phyloP scores from a whole-genome alignment of 2,329 filamentous ascomycete genomes.

The Sporothrix variecibatus region DNA sequence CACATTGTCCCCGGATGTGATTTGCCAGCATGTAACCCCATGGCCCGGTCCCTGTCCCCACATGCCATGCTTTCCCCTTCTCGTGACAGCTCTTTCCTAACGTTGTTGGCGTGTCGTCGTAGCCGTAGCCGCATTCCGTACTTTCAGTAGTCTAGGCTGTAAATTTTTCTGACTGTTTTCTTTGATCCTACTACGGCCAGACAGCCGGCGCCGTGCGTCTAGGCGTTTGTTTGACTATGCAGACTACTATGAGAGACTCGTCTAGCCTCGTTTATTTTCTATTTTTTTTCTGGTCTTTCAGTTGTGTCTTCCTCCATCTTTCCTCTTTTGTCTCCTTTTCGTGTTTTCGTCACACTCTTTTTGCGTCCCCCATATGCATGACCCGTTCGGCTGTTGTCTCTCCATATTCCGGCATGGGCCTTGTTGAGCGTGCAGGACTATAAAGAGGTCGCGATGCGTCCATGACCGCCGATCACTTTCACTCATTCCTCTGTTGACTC shows the following conservation, averaged over 20 bases:
- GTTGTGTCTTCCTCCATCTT: not conserved
- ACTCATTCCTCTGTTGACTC: conserved; percentile 49
- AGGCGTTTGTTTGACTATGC: not conserved
- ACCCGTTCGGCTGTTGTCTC: not conserved
- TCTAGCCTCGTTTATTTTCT: conserved; percentile 1
- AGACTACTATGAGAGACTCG: not conserved
- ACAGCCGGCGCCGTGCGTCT: not conserved
- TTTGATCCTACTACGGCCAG: not conserved
- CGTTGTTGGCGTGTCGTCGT: not conserved
- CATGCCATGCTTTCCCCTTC: conserved; percentile 15
- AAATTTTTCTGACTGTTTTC: not conserved
- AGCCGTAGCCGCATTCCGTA: not conserved
- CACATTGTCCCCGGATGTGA: conserved; percentile 5
- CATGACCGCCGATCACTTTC: conserved; percentile 33
- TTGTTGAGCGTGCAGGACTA: conserved; percentile 1
- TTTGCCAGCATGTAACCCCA: conserved; percentile 12
- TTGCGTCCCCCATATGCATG: not conserved
- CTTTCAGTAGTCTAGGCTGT: not conserved
- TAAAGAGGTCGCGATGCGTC: conserved; percentile 31
- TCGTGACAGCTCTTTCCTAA: not conserved
- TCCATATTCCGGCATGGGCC: not conserved
- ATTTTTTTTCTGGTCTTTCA: not conserved
- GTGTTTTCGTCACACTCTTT: not conserved
- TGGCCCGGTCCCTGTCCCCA: not conserved
- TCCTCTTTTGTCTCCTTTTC: not conserved